Base-by-base conservation (phyloP, 148 eudicot species). In the Mesembryanthemum crystallinum region DNA sequence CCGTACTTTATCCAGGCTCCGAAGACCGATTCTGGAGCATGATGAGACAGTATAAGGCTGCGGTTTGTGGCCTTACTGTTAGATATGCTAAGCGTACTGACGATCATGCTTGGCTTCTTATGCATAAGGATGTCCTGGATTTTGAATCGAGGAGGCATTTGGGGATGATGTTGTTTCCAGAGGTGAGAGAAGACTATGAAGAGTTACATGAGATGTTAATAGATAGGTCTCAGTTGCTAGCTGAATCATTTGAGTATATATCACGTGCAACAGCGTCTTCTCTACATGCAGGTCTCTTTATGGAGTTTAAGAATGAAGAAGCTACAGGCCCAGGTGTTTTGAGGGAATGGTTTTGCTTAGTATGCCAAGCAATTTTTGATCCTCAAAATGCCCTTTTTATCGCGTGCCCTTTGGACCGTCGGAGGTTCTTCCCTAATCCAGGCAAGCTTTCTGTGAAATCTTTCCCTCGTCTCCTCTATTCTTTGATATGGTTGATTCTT, bases 291-390 rank as follows among this genome's bases (percentile, higher is more conserved):
- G 92, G 97, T 57, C 78, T 95, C 67, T 92, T 88, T 67, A 81
- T 95, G 89, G 96, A 90, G 85, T 94, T 95, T 82, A 92, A 95
- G 86, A 85, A 87, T 55, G 98, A 95, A 84, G 94, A 90, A 69
- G 97, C 97, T 77, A 92, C 96, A 5, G 98, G 98, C 33, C 98
- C 96, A 64, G 97, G 97, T 72, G 98, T 95, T 27, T 76, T 92
- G 79, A 80, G 97, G 55, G 98, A 95, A 88, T 92, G 98, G 98
- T 92, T 95, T 83, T 82, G 87, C 77, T 82, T 92, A 75, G 96
- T 92, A 18, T 90, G 88, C 83, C 96, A 89, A 73, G 96, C 84
- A 66, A 87, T 95, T 59, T 92, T 92, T 76, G 84, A 95, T 82
- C 94, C 92, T 64, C 86, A 89, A 74, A 91, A 88, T 81, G 92